These are phyloP conservation scores for Hemisphaericaspora xylanilytica DNA, from an alignment of 1,139 yeast species.

Conservation along the genomic window DNA sequence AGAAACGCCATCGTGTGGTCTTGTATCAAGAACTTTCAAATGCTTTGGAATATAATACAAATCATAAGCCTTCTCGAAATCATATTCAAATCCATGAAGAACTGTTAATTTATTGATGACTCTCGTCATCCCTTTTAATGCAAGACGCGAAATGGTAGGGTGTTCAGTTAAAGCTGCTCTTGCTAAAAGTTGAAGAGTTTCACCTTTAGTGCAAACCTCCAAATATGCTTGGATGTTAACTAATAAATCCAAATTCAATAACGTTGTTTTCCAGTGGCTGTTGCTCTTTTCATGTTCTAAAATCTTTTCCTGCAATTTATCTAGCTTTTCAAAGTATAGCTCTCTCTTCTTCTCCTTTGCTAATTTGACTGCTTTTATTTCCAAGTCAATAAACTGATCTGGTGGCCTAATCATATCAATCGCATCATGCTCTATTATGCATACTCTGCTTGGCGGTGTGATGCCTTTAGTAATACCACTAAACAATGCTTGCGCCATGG, in stretches of 20 bases:
- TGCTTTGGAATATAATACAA: slow-evolving; percentile 40
- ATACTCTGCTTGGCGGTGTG: slow-evolving; percentile 59
- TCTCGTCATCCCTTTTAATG: slow-evolving; percentile 61
- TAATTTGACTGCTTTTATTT: slow-evolving; percentile 51
- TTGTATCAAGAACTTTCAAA: slow-evolving; percentile 42
- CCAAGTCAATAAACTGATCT: slow-evolving; percentile 53
- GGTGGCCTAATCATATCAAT: slow-evolving; percentile 63
- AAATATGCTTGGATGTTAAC: slow-evolving; percentile 54
- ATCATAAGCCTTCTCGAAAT: slow-evolving; percentile 45
- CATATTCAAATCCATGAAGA: slow-evolving; percentile 55
- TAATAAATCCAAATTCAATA: slow-evolving; percentile 54
- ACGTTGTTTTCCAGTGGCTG: slow-evolving; percentile 68
- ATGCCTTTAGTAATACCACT: slow-evolving; percentile 46
- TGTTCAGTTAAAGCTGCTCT: slow-evolving; percentile 63
- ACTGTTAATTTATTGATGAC: slow-evolving; percentile 52
- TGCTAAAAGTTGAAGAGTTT: slow-evolving; percentile 48
- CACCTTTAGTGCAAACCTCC: slow-evolving; percentile 47
- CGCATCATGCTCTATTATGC: slow-evolving; percentile 47
- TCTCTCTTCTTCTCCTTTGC: slow-evolving; percentile 60
- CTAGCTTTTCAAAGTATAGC: slow-evolving; percentile 39
- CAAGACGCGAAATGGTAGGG: slow-evolving; percentile 65
- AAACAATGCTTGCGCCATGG: slow-evolving; percentile 50
- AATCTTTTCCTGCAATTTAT: slow-evolving; percentile 44
- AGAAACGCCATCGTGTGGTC: slow-evolving; percentile 25
- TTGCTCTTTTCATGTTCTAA: slow-evolving; percentile 34